Evolutionary conservation across 805 yeast species (phyloP).

Genomic region (Yarrowia sp.): DNA sequence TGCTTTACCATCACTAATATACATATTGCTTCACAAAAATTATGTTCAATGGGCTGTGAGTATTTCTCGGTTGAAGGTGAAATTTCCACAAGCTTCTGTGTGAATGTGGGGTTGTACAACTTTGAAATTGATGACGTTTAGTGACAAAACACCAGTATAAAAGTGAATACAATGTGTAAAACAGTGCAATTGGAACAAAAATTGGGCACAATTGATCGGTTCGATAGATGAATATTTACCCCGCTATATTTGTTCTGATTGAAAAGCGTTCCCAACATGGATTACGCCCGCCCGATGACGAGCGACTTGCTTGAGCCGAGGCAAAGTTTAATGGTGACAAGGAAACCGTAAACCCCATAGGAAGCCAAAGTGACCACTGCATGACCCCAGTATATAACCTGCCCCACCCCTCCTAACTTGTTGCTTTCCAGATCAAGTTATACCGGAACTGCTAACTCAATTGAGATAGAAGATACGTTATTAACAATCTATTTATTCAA

Average conservation of each 20-base stretch:
- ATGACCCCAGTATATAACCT: conserved; percentile 17
- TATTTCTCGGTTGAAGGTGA: background rate
- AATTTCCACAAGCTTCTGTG: conserved; percentile 22
- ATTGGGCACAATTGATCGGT: too few species aligned
- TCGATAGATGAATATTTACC: background rate
- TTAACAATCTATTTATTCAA: conserved; percentile 25
- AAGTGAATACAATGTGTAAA: too few species aligned
- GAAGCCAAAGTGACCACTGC: conserved; percentile 19
- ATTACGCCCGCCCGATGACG: conserved; percentile 14
- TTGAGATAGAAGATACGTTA: conserved; percentile 25
- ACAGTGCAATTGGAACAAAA: too few species aligned
- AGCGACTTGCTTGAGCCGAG: conserved; percentile 26
- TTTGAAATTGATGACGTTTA: conserved; percentile 1
- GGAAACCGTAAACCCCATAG: conserved; percentile 22
- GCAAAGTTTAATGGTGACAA: conserved; percentile 18
- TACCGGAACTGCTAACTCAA: conserved; percentile 25
- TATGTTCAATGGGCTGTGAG: background rate
- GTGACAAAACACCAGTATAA: background rate
- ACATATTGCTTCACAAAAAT: background rate
- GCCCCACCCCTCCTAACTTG: conserved; percentile 15
- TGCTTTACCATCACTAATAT: too few species aligned
- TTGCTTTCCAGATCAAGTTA: conserved; percentile 15
- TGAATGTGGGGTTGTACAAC: conserved; percentile 23
- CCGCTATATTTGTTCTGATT: background rate
- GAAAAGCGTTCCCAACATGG: background rate